Base-by-base conservation (phyloP, 2,329 filamentous ascomycete genomes). In the Aspergillus sp. region DNA sequence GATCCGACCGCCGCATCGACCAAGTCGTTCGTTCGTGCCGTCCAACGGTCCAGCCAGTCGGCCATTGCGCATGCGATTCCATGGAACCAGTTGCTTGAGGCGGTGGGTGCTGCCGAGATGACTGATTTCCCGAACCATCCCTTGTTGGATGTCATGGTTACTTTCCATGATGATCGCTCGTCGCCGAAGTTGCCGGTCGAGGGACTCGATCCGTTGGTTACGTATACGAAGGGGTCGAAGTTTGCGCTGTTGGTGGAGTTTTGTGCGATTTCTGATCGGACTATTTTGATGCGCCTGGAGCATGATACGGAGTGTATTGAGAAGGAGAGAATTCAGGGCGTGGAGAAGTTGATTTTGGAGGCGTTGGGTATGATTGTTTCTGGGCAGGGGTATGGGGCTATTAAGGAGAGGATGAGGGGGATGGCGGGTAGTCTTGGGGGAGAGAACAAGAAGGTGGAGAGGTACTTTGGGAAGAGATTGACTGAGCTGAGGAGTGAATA, bases 61-160 rank as follows among this genome's bases (percentile, higher is more conserved):
- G 53, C 58, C n/a, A 19, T 60, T 19, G 38, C 53, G 2, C 58
- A 60, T n/a, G 58, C 58, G 3, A 49, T 54, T n/a, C 58, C 53
- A 8, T 60, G 58, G 58, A 21, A 38, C 25, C 47, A 57, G 17
- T 21, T 60, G 13, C 27, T 52, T 1, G 21, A 30, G 23, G 17
- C 53, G 15, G 41, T 55, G 21, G 21, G 50, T 3, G 13, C 39
- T 10, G 25, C 15, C 11, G 19, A 44, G 10, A 13, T 36, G 27
- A 36, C 58, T 3, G 42, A 38, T 13, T 57, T 19, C 19, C 54
- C 53, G 4, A 51, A 57, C 7, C 54, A 36, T 48, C 58, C 58
- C 6, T 30, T 60, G 8, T 39, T 57, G 6, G 58, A 60, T 15
- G 47, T 51, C 3, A 48, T 57, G 53, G 58, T 60, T 4, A 60